Evolutionary conservation across 169 alveolate genomes (phyloP).

Genomic region (Blepharisma undulans): DNA sequence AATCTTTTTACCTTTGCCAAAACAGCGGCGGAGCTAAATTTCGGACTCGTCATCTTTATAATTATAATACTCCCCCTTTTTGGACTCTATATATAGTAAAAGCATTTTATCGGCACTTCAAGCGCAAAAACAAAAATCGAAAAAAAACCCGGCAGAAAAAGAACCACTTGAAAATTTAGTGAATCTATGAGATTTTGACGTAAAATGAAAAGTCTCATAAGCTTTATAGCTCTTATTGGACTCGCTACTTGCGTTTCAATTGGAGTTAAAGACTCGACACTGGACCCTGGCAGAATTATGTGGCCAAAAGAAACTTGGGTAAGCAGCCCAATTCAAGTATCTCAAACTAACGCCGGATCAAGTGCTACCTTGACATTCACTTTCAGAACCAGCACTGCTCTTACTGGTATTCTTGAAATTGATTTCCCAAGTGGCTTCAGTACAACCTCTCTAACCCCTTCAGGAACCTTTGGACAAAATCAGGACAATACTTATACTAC

Average conservation of each 20-base stretch:
- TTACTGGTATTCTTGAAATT: background rate
- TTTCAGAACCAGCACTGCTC: background rate
- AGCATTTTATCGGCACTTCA: background rate
- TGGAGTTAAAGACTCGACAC: background rate
- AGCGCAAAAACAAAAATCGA: background rate
- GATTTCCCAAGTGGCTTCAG: background rate
- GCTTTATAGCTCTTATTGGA: background rate
- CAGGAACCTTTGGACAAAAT: background rate
- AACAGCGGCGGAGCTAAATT: background rate
- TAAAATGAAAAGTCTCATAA: background rate
- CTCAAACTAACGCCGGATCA: background rate
- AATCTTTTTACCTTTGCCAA: background rate
- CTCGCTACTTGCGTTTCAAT: background rate
- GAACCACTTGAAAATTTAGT: background rate
- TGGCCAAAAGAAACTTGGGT: constrained; percentile 6
- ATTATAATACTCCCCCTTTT: background rate
- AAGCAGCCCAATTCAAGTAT: background rate
- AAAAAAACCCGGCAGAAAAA: no score
- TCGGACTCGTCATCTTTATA: background rate
- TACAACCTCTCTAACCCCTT: background rate
- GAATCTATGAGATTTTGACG: background rate
- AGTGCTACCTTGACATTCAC: background rate
- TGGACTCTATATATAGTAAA: background rate
- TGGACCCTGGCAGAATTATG: constrained; percentile 13
- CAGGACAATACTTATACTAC: background rate